phyloP scores from a whole-genome alignment of 257 asterid genomes.

The Knoxia roxburghii region DNA sequence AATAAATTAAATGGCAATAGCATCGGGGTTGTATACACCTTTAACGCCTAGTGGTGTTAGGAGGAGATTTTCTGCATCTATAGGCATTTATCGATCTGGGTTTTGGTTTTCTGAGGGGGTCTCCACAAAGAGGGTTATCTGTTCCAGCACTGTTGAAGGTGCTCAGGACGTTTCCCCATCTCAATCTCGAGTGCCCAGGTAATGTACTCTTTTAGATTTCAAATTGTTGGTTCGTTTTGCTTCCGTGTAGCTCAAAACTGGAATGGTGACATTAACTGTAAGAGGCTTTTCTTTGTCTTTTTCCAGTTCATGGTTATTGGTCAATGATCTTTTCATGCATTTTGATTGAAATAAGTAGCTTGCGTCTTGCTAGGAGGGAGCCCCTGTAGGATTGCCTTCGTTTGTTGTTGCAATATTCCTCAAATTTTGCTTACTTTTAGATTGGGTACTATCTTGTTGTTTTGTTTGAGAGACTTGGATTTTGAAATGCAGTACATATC shows the following conservation, averaged over 20 bases:
- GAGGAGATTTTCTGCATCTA: conserved; percentile 39
- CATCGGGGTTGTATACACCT: conserved; percentile 55
- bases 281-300: background rate
- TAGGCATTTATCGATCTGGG: conserved; percentile 54
- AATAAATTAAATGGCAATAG: conserved; percentile 49
- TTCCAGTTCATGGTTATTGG: conserved; percentile 8
- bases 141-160: conserved; percentile 59
- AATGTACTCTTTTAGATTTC: background rate
- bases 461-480: background rate
- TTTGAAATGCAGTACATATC: background rate
- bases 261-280: background rate
- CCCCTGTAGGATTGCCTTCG: background rate
- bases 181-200: conserved; percentile 61
- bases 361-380: background rate
- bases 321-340: background rate
- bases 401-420: background rate
- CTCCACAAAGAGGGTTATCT: conserved; percentile 33
- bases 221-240: background rate
- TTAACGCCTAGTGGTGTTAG: conserved; percentile 34
- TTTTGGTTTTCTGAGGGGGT: conserved; percentile 34
- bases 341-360: background rate
- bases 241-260: background rate
- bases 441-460: background rate
- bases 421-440: background rate
- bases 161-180: conserved; percentile 58